Percentiles rank a stretch among this genome's conserved stretches.
Conservation (phyloP, 176 grass and related monocot genomes). For the Oryza glumipatula region DNA sequence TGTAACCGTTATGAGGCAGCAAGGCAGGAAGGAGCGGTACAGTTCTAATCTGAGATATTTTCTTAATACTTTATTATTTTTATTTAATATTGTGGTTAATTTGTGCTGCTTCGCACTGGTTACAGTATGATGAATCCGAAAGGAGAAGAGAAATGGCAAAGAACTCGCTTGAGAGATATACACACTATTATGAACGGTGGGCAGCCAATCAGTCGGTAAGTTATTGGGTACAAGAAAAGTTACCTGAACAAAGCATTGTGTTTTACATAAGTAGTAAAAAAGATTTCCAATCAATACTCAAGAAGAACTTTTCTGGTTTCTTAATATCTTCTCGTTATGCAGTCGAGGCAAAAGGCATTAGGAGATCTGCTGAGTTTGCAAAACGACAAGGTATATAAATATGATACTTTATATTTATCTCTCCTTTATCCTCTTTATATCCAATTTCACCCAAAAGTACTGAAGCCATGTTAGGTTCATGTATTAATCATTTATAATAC, state of each 20-base stretch:
- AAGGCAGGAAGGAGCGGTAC: constrained; percentile 99
- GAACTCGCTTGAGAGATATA: constrained; percentile 99
- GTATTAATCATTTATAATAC: not conserved
- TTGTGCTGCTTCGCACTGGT: constrained; percentile 37
- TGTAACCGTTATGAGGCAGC: constrained; percentile 98
- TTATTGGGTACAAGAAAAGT: constrained; percentile 28
- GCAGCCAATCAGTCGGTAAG: constrained; percentile 99
- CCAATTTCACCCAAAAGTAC: not conserved
- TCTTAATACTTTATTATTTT: constrained; percentile 4
- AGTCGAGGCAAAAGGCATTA: constrained; percentile 97
- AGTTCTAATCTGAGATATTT: constrained; percentile 37
- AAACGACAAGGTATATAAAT: constrained; percentile 80
- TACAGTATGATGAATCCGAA: constrained; percentile 99
- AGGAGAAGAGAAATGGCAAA: constrained; percentile 99
- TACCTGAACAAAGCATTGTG: constrained; percentile 7
- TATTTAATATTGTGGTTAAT: not conserved
- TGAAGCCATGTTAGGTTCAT: not conserved
- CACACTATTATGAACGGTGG: constrained; percentile 99
- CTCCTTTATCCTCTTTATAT: constrained; percentile 8
- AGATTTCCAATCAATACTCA: not conserved
- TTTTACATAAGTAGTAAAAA: not conserved
- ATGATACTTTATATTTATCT: not conserved
- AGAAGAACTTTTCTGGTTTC: constrained; percentile 17
- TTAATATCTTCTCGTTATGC: constrained; percentile 37
- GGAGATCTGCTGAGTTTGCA: constrained; percentile 86